Evolutionary conservation across 2,329 filamentous ascomycete genomes (phyloP).

Genomic region (Aspergillus oerlinghausenensis): DNA sequence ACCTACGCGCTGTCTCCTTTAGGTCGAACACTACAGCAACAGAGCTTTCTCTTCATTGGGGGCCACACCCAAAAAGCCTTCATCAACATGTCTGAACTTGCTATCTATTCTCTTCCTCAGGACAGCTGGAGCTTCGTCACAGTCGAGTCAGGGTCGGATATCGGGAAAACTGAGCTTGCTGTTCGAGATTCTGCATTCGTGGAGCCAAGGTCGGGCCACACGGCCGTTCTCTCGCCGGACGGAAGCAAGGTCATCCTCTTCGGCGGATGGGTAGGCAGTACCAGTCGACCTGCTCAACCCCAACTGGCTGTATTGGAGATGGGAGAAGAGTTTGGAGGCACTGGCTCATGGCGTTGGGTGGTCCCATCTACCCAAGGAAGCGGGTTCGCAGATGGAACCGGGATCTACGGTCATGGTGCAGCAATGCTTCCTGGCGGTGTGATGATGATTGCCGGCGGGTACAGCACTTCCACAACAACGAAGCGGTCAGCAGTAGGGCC

Average conservation of each 20-base stretch:
- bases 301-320: slow-evolving; percentile 75
- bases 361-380: slow-evolving; percentile 34
- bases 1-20: slow-evolving; percentile 63
- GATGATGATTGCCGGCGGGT: slow-evolving; percentile 59
- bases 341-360: slow-evolving; percentile 42
- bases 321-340: slow-evolving; percentile 64
- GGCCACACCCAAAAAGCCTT: slow-evolving; percentile 81
- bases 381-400: slow-evolving; percentile 41
- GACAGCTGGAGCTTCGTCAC: slow-evolving; percentile 79
- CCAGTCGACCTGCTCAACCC: slow-evolving; percentile 69
- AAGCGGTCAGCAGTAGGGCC: slow-evolving; percentile 32
- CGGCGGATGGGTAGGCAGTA: slow-evolving; percentile 89
- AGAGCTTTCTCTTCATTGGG: slow-evolving; percentile 75
- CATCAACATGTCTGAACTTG: slow-evolving; percentile 89
- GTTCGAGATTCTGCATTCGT: slow-evolving; percentile 49
- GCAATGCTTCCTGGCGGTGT: slow-evolving; percentile 57
- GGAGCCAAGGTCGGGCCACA: slow-evolving; percentile 85
- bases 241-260: slow-evolving; percentile 72
- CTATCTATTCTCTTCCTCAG: slow-evolving; percentile 80
- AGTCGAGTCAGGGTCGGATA: slow-evolving; percentile 47
- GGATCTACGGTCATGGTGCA: slow-evolving; percentile 59
- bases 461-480: slow-evolving; percentile 44
- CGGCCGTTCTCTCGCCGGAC: slow-evolving; percentile 73
- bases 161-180: slow-evolving; percentile 53
- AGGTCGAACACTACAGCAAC: slow-evolving; percentile 64